phyloP scores from a whole-genome alignment of 257 asterid species.

The Rubia yunnanensis region DNA sequence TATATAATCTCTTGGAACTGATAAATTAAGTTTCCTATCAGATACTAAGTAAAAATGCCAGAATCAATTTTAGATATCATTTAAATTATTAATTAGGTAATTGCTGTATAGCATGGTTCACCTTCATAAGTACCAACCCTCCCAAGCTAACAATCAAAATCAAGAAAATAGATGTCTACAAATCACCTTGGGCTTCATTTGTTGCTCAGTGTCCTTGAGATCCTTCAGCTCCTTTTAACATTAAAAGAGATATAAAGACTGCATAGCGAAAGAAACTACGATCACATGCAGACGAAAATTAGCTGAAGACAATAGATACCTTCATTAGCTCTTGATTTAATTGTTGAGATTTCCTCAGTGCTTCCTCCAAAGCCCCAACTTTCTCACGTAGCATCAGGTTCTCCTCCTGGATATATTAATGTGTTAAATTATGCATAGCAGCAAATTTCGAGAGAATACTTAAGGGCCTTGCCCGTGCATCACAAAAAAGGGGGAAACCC shows the following conservation, averaged over 20 bases:
- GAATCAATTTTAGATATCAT: neutral
- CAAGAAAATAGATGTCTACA: slow-evolving; percentile 9
- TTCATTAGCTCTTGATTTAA: slow-evolving; percentile 54
- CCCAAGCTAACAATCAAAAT: slow-evolving; percentile 12
- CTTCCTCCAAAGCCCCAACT: slow-evolving; percentile 63
- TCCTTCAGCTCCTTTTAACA: slow-evolving; percentile 75
- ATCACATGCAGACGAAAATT: slow-evolving; percentile 14
- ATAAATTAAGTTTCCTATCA: no score
- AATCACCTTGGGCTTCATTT: slow-evolving; percentile 80
- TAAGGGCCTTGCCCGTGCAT: neutral
- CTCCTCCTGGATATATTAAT: slow-evolving; percentile 44
- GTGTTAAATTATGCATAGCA: slow-evolving; percentile 2
- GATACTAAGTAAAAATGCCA: neutral
- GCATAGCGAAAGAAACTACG: neutral
- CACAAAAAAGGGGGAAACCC: neutral
- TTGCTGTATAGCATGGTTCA: neutral
- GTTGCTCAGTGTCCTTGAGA: slow-evolving; percentile 68
- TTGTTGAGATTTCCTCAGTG: slow-evolving; percentile 50
- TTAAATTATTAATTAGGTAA: neutral
- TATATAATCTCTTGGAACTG: neutral
- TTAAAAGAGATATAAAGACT: slow-evolving; percentile 7
- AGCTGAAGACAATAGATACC: slow-evolving; percentile 31
- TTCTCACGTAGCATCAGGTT: slow-evolving; percentile 54
- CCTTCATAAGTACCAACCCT: neutral
- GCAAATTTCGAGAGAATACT: neutral